A percentile compares a stretch with the other conserved stretches of the same genome.
Evolutionary conservation across 1,284 basidiomycete species (phyloP).

Genomic region (Filobasidium uniguttulatum): DNA sequence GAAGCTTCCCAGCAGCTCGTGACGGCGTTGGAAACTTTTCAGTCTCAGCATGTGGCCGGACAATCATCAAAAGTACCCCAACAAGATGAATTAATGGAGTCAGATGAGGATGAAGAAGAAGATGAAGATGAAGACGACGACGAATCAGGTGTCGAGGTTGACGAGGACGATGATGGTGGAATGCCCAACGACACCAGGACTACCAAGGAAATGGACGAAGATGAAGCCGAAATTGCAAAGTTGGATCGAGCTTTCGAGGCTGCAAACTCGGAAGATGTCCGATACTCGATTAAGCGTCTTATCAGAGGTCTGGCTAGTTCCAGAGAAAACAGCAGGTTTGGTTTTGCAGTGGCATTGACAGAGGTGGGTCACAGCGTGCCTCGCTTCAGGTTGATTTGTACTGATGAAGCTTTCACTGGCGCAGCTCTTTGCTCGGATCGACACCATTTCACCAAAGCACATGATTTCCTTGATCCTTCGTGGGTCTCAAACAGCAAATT

Average conservation of each 20-base stretch:
- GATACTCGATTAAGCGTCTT: slow-evolving; percentile 72
- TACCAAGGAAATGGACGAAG: slow-evolving; percentile 24
- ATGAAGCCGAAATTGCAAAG: slow-evolving; percentile 28
- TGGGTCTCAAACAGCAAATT: slow-evolving; percentile 52
- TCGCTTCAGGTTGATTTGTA: not conserved
- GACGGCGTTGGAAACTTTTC: slow-evolving; percentile 64
- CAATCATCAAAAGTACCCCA: slow-evolving; percentile 29
- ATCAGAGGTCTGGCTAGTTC: slow-evolving; percentile 79
- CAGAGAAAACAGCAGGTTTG: slow-evolving; percentile 79
- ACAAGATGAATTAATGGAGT: slow-evolving; percentile 21
- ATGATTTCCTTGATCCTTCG: slow-evolving; percentile 60
- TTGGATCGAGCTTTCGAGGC: slow-evolving; percentile 39
- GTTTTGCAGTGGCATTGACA: slow-evolving; percentile 89
- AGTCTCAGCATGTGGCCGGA: slow-evolving; percentile 38
- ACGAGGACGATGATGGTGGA: slow-evolving; percentile 40
- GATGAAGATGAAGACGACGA: slow-evolving; percentile 46
- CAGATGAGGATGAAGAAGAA: slow-evolving; percentile 34
- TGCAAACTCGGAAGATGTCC: slow-evolving; percentile 71
- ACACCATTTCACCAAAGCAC: slow-evolving; percentile 62
- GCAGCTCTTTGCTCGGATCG: slow-evolving; percentile 65
- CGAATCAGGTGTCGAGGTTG: slow-evolving; percentile 33
- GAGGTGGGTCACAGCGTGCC: slow-evolving; percentile 49
- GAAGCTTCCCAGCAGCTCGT: slow-evolving; percentile 77
- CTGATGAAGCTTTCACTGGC: slow-evolving; percentile 9
- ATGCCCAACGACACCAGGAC: slow-evolving; percentile 25